Evolutionary conservation across 495 filamentous ascomycete species (phyloP).

Genomic region (Aspergillus olivimuriae): DNA sequence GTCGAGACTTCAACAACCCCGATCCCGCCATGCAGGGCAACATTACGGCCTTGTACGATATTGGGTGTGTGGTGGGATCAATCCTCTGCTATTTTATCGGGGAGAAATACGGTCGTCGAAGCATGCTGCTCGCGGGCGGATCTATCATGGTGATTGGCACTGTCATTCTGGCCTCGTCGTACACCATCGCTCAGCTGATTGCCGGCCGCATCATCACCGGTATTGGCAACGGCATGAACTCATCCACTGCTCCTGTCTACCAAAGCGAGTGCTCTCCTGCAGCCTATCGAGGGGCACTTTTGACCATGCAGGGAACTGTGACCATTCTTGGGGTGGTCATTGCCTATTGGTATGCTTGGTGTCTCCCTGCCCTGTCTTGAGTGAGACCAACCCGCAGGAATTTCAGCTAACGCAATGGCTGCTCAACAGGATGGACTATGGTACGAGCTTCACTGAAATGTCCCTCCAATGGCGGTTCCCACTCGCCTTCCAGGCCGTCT

Average conservation of each 20-base stretch:
- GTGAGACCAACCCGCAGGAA: not conserved
- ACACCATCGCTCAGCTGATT: slow-evolving; percentile 41
- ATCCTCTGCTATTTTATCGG: slow-evolving; percentile 36
- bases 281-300: slow-evolving; percentile 53
- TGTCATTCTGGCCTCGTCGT: slow-evolving; percentile 39
- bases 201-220: slow-evolving; percentile 44
- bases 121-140: slow-evolving; percentile 35
- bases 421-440: slow-evolving; percentile 48
- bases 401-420: slow-evolving; percentile 16
- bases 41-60: slow-evolving; percentile 40
- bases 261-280: slow-evolving; percentile 52
- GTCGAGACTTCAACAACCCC: slow-evolving; percentile 32
- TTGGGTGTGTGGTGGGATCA: slow-evolving; percentile 41
- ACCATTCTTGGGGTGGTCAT: slow-evolving; percentile 38
- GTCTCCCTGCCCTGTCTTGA: not conserved
- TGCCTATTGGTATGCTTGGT: slow-evolving; percentile 25
- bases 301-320: slow-evolving; percentile 42
- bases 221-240: slow-evolving; percentile 46
- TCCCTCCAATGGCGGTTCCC: slow-evolving; percentile 51
- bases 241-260: slow-evolving; percentile 46
- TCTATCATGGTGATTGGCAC: slow-evolving; percentile 38
- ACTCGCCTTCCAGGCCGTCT: slow-evolving; percentile 52
- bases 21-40: slow-evolving; percentile 35
- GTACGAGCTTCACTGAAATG: slow-evolving; percentile 43
- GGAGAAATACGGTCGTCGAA: slow-evolving; percentile 34